phyloP scores from a whole-genome alignment of 345 rosid species.

The Linum trigynum region DNA sequence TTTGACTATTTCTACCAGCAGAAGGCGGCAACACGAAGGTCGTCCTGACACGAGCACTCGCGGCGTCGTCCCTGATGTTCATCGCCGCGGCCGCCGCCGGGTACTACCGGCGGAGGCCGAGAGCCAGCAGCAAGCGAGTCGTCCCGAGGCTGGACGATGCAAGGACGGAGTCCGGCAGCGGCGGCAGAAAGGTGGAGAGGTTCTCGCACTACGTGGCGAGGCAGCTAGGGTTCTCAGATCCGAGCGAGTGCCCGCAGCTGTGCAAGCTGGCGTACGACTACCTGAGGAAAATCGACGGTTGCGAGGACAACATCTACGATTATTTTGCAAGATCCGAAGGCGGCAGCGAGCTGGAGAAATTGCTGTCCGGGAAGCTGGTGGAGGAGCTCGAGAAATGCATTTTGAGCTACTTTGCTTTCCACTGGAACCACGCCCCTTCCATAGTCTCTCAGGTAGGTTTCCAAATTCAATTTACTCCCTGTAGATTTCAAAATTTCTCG shows the following conservation, averaged over 20 bases:
- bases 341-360: slow-evolving; percentile 28
- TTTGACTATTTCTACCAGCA: not conserved
- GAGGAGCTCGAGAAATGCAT: slow-evolving; percentile 80
- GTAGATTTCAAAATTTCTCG: not conserved
- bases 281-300: slow-evolving; percentile 50
- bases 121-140: not conserved
- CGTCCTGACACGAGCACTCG: not conserved
- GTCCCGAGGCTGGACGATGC: not conserved
- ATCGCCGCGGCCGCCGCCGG: not conserved
- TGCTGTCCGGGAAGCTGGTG: slow-evolving; percentile 45
- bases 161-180: not conserved
- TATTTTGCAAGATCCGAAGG: slow-evolving; percentile 25
- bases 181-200: not conserved
- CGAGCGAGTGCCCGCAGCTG: slow-evolving; percentile 64
- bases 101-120: not conserved
- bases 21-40: not conserved
- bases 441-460: slow-evolving; percentile 46
- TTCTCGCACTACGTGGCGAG: slow-evolving; percentile 31
- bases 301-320: slow-evolving; percentile 63
- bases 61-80: not conserved
- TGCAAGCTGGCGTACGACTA: slow-evolving; percentile 85
- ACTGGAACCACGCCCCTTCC: slow-evolving; percentile 63
- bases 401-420: slow-evolving; percentile 73
- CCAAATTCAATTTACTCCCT: too few relatives aligned
- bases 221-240: slow-evolving; percentile 77